Conservation (phyloP, 768 basidiomycete genomes). For the Cystofilobasidium bisporidii region DNA sequence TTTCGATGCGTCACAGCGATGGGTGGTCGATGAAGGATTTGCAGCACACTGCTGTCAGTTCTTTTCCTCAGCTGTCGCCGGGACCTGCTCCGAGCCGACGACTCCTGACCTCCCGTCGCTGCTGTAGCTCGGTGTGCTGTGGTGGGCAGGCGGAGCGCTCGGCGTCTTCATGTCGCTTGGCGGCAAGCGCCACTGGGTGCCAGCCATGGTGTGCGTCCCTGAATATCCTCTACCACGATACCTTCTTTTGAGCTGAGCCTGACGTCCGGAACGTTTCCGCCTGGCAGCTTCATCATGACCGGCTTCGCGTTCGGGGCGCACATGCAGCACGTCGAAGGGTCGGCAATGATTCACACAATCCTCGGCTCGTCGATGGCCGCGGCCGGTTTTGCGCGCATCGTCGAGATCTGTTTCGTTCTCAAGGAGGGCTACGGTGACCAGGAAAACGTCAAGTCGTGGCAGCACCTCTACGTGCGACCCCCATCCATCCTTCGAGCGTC, state of each 20-base stretch:
- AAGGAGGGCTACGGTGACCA: constrained; percentile 33
- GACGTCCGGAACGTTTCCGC: no score
- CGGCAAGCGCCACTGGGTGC: constrained; percentile 75
- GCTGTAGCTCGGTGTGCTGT: constrained; percentile 39
- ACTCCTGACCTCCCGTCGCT: background rate
- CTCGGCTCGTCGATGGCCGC: constrained; percentile 49
- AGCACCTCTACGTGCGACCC: constrained; percentile 17
- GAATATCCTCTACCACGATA: no score
- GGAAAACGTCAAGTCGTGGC: constrained; percentile 13
- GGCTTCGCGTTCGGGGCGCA: constrained; percentile 93
- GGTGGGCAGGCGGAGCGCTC: constrained; percentile 83
- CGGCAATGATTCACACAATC: constrained; percentile 55
- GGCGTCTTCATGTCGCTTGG: constrained; percentile 73
- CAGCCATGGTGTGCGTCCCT: constrained; percentile 56
- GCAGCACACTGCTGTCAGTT: constrained; percentile 14
- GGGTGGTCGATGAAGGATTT: constrained; percentile 27
- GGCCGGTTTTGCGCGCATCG: constrained; percentile 66
- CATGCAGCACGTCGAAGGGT: constrained; percentile 70
- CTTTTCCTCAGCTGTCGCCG: background rate
- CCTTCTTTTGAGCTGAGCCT: no score
- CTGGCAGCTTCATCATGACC: constrained; percentile 73
- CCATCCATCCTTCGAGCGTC: no score
- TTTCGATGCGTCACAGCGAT: constrained; percentile 24
- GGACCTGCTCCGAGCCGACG: background rate
- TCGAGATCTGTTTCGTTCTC: constrained; percentile 73